Percentiles rank a stretch among this genome's conserved stretches.
These are phyloP conservation scores for Chrysoporthe puriensis DNA, from an alignment of 2,329 filamentous ascomycete species.

Conservation along the genomic window DNA sequence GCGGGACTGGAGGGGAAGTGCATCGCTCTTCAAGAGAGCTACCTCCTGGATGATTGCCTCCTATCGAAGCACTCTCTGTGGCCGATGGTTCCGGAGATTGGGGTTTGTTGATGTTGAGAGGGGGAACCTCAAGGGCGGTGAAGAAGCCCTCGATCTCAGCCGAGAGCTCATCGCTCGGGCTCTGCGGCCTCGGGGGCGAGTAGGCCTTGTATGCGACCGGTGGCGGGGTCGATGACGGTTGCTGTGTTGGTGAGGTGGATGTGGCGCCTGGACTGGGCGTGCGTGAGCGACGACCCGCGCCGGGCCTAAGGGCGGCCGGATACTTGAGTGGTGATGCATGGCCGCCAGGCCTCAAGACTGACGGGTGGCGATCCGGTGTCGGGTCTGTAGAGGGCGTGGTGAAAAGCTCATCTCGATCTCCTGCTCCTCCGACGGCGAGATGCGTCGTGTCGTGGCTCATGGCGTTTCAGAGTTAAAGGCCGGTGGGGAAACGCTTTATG, in stretches of 20 bases:
- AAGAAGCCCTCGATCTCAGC: constrained; percentile 25
- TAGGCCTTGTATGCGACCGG: constrained; percentile 27
- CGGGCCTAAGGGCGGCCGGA: constrained; percentile 24
- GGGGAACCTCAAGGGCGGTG: constrained; percentile 22
- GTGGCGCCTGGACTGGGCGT: constrained; percentile 4
- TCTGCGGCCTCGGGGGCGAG: constrained; percentile 20
- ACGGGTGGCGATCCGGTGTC: constrained; percentile 25
- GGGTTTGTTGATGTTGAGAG: constrained; percentile 20
- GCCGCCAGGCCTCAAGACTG: constrained; percentile 23
- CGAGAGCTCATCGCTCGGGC: constrained; percentile 21
- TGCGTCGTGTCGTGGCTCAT: constrained; percentile 13
- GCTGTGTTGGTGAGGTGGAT: not conserved
- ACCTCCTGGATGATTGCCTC: not conserved
- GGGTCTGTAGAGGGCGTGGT: constrained; percentile 19
- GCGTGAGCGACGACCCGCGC: constrained; percentile 23
- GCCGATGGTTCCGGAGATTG: constrained; percentile 11
- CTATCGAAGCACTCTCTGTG: too few species aligned
- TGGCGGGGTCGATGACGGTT: not conserved
- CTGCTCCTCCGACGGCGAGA: constrained; percentile 11
- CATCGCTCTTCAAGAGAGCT: constrained; percentile 14
- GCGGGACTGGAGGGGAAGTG: constrained; percentile 25
- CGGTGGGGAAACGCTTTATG: not conserved
- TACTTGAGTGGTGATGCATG: constrained; percentile 25
- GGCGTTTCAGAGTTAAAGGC: not conserved
- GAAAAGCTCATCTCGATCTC: constrained; percentile 16